These are phyloP conservation scores for Liquidambar formosana DNA, from an alignment of 164 flowering plant genomes.

Conservation along the genomic window DNA sequence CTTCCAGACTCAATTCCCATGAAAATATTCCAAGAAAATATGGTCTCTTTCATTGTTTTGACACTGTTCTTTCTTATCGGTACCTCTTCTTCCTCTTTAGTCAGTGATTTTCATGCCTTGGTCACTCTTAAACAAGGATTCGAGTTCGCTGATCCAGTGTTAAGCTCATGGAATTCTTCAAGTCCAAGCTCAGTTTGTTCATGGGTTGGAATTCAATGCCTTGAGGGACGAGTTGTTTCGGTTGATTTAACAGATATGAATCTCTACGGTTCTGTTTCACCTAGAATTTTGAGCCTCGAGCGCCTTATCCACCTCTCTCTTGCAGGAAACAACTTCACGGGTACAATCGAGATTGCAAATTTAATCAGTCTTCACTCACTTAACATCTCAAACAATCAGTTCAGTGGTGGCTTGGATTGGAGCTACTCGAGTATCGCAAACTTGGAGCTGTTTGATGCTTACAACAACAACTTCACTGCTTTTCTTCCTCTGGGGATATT, in stretches of 20 bases:
- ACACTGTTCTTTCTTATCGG: conserved; percentile 48
- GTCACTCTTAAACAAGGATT: conserved; percentile 62
- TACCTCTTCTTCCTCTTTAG: conserved; percentile 38
- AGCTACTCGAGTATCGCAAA: conserved; percentile 52
- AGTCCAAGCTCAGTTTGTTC: conserved; percentile 63
- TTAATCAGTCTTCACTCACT: conserved; percentile 47
- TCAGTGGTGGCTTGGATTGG: conserved; percentile 75
- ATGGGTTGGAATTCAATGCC: conserved; percentile 77
- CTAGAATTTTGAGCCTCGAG: conserved; percentile 48
- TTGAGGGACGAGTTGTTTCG: conserved; percentile 47
- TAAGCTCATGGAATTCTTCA: conserved; percentile 54
- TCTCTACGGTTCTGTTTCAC: conserved; percentile 60
- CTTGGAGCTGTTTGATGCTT: conserved; percentile 74
- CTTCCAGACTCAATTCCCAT: conserved; percentile 29
- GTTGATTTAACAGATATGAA: conserved; percentile 63
- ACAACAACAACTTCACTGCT: conserved; percentile 79
- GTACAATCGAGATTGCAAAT: conserved; percentile 45
- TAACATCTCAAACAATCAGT: conserved; percentile 78
- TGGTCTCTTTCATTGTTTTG: conserved; percentile 39
- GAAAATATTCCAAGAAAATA: conserved; percentile 15
- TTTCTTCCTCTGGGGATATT: conserved; percentile 54
- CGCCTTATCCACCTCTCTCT: conserved; percentile 56
- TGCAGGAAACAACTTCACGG: conserved; percentile 77
- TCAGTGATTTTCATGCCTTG: conserved; percentile 58
- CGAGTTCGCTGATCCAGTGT: conserved; percentile 29